Evolutionary conservation across 768 basidiomycete species (phyloP), one percentile per base, ranked within the genome.

Genomic region (Boletus patriciae): DNA sequence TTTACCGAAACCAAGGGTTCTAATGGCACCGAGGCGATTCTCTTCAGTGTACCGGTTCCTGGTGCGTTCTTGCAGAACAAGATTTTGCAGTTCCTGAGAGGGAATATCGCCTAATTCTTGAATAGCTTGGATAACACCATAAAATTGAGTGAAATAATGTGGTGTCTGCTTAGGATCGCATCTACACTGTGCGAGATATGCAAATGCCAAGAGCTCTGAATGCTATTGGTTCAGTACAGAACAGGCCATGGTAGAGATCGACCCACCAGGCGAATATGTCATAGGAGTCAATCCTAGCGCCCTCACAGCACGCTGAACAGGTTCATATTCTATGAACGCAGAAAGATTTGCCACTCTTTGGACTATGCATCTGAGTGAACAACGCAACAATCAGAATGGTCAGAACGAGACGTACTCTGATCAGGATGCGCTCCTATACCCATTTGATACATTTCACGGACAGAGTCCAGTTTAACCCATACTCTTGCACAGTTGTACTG

Each of bases 171-270:
- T 74, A 31, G 90, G 89, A 64, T 92, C 85, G 70, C 92, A 94
- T 57, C 90, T 87, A 66, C 84, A 88, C 70, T 93, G 90, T 0
- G 89, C 86, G 53, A 86, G 72, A 64, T 93, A 94, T 1, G 85
- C 90, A 67, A 90, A 92, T n/a, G 76, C 75, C 51, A 94, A 78
- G 13, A 90, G 74, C 23, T 88, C 91, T 93, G 61, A 27, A 16
- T 38, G 36, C 13, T 16, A 15, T 58, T 36, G 49, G 46, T 46
- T 65, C 37, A 59, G 42, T 34, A 42, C 16, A 25, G 36, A 41
- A 45, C 36, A 31, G 15, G 38, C 8, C 47, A 29, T 29, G 11
- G n/a, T 0, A 19, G 2, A 19, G 21, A 54, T 34, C 1, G 12
- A 65, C 77, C 51, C 61, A 90, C 90, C 86, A 33, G 82, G 71